Percentiles rank a stretch among this genome's conserved stretches.
phyloP scores from a whole-genome alignment of 208 protist species.

The Trichomonas gallinae region DNA sequence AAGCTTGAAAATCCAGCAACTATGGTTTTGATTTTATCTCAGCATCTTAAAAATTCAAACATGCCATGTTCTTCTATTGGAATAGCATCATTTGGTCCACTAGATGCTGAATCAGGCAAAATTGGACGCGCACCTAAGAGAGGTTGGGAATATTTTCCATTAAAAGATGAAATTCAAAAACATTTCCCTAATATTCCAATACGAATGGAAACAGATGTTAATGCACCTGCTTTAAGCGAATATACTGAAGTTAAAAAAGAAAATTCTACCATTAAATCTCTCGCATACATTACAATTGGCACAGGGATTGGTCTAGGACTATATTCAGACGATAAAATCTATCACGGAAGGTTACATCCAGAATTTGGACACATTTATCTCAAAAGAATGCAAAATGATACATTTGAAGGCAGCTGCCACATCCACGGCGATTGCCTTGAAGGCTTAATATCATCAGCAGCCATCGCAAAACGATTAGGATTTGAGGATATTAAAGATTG shows the following conservation, averaged over 20 bases:
- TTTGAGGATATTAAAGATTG: slow-evolving; percentile 28
- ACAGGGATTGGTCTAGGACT: slow-evolving; percentile 55
- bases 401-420: slow-evolving; percentile 47
- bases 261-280: slow-evolving; percentile 29
- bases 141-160: neutral
- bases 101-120: slow-evolving; percentile 35
- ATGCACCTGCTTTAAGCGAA: neutral
- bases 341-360: slow-evolving; percentile 52
- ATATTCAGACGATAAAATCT: slow-evolving; percentile 37
- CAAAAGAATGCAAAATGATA: slow-evolving; percentile 28
- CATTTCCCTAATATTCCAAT: neutral
- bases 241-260: neutral
- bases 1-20: neutral
- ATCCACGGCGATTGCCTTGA: slow-evolving; percentile 53
- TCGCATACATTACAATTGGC: slow-evolving; percentile 53
- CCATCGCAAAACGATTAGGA: slow-evolving; percentile 41
- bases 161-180: neutral
- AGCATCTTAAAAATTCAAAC: neutral
- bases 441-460: slow-evolving; percentile 43
- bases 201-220: neutral
- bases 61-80: slow-evolving; percentile 38
- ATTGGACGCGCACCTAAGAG: neutral
- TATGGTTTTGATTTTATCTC: neutral
- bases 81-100: slow-evolving; percentile 51
- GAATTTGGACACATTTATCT: slow-evolving; percentile 49